Conservation (phyloP, 805 yeast species). For the Kregervanrija pseudodelftensis region DNA sequence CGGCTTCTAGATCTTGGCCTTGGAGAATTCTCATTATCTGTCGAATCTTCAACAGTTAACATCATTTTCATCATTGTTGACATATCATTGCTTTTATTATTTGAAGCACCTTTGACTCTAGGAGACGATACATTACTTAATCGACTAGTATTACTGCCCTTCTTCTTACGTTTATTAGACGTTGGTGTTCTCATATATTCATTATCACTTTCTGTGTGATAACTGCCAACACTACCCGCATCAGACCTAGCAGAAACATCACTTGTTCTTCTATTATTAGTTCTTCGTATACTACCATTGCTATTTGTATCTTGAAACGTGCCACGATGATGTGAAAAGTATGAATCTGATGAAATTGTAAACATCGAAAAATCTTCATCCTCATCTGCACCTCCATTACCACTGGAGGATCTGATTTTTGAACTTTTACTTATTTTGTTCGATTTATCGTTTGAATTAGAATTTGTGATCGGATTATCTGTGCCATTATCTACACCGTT, state of each 20-base stretch:
- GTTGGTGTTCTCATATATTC: conserved; percentile 17
- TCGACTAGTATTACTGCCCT: background rate
- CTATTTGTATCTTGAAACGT: conserved; percentile 7
- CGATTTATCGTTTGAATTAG: too few species aligned
- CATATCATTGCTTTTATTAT: too few species aligned
- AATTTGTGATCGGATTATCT: too few species aligned
- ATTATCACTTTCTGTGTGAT: conserved; percentile 15
- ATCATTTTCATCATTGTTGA: too few species aligned
- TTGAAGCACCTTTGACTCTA: too few species aligned
- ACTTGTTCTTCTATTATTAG: conserved; percentile 16
- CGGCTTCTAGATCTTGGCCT: conserved; percentile 4
- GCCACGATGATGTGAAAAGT: conserved; percentile 27
- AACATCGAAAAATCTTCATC: conserved; percentile 7
- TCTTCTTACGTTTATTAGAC: conserved; percentile 7
- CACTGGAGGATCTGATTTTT: too few species aligned
- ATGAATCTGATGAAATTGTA: conserved; percentile 27
- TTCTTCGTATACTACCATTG: background rate
- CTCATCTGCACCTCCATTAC: background rate
- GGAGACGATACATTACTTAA: too few species aligned
- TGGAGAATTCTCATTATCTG: too few species aligned
- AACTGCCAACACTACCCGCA: conserved; percentile 2
- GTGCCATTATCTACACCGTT: too few species aligned
- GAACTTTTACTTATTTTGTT: too few species aligned
- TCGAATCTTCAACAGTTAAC: too few species aligned
- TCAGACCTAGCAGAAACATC: conserved; percentile 22